A percentile compares a stretch with the other conserved stretches of the same genome.
These are phyloP conservation scores for Theobroma grandiflorum DNA, from an alignment of 441 rosid species.

Conservation along the genomic window DNA sequence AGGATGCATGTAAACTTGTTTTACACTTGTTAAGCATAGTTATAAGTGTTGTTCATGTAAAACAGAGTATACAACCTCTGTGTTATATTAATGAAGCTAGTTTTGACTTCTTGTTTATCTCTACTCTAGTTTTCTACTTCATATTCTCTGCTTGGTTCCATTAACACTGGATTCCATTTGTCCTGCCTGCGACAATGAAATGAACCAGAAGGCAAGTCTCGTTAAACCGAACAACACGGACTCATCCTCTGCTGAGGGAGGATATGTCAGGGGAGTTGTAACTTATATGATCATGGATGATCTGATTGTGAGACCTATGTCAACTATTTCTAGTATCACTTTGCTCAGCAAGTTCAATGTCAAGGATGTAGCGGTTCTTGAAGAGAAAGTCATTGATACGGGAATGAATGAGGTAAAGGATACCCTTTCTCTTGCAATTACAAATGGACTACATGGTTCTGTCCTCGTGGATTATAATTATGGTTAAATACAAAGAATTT, in stretches of 20 bases:
- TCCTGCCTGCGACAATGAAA: not conserved
- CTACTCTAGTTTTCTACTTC: no score
- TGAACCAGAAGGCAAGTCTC: not conserved
- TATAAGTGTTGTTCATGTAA: no score
- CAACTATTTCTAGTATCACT: slow-evolving; percentile 7
- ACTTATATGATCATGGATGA: slow-evolving; percentile 45
- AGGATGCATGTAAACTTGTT: no score
- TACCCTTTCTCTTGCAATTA: not conserved
- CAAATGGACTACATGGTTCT: not conserved
- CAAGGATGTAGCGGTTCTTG: not conserved
- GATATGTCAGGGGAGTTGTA: slow-evolving; percentile 41
- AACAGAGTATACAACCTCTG: no score
- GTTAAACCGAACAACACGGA: not conserved
- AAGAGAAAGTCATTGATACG: slow-evolving; percentile 15
- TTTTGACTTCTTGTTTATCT: no score
- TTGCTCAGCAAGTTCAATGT: slow-evolving; percentile 21
- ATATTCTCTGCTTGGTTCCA: no score
- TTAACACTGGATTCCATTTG: no score
- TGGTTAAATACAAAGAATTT: not conserved
- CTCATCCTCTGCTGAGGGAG: slow-evolving; percentile 5
- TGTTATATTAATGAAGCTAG: no score
- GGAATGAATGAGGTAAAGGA: slow-evolving; percentile 13
- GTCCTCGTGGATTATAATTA: not conserved
- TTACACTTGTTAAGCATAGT: no score
- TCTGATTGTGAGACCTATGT: slow-evolving; percentile 31